Evolutionary conservation across 768 basidiomycete genomes (phyloP), one percentile per base, ranked within the genome.

Genomic region (Pisolithus sp.): DNA sequence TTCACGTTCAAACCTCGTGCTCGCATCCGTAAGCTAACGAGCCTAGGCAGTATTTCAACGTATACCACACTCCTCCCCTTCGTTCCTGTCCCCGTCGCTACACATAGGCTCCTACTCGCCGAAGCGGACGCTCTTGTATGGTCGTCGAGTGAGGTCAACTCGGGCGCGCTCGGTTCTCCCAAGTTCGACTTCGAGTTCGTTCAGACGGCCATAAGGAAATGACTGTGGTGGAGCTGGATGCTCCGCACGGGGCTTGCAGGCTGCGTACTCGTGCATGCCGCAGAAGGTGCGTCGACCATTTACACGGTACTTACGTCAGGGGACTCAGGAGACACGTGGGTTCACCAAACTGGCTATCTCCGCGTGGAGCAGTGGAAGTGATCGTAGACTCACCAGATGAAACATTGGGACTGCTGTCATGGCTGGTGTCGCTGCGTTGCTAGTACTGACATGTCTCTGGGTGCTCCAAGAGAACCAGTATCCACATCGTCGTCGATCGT

Each of bases 111-210:
- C 26, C 62, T 72, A 50, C 89, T 83, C 17, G 71, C 72, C 23
- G 64, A 65, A 49, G 68, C 74, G 2, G 49, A 50, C 72, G 2
- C 82, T 82, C 20, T n/a, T n/a, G 62, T 4, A 54, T 65, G 41
- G 37, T 49, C n/a, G n/a, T n/a, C n/a, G n/a, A n/a, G n/a, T n/a
- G n/a, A n/a, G n/a, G n/a, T n/a, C n/a, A n/a, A n/a, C n/a, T n/a
- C n/a, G n/a, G n/a, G n/a, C n/a, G n/a, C n/a, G n/a, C n/a, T n/a
- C n/a, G n/a, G n/a, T n/a, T n/a, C n/a, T n/a, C n/a, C n/a, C n/a
- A n/a, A n/a, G n/a, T n/a, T n/a, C n/a, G n/a, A n/a, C 21, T 7
- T 18, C 28, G 9, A 91, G 57, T 92, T 84, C 63, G 87, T 93
- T 51, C 91, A 92, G 62, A 74, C 78, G 5, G 86, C 80, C 3